Base-by-base conservation (phyloP, 306 rosid species). In the Astragalus membranaceus region DNA sequence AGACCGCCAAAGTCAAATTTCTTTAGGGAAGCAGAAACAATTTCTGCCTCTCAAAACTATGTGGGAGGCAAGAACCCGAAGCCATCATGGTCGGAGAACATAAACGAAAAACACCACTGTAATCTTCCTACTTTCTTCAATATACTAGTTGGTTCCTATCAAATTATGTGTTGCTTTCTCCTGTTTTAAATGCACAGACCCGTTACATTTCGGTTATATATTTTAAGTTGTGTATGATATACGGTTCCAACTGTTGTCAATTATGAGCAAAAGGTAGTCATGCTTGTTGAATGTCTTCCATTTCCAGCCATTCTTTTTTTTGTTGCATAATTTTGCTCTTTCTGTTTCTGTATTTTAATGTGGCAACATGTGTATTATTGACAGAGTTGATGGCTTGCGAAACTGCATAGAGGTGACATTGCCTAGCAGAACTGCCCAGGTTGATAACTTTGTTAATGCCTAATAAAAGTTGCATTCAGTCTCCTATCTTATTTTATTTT, bases 381-480 rank as follows among this genome's bases (percentile, higher is more conserved):
- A 23, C 87, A 89, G 98, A 72, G 86, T 78, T 15, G 97, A 88
- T 64, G 97, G 88, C 47, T 88, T 84, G 37, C 82, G 81, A 74
- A 84, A 85, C 80, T 83, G 98, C 96, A 74, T 94, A 70, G 95
- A 84, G 70, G 87, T 87, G 80, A 68, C 82, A 64, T 84, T 90
- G 65, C 97, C 92, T 8, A 79, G 88, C 67, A 81, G 96, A 77
- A 94, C 96, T 56, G 91, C 97, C 29, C 98, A 90, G 97, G 98
- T 90, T 71, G 73, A 76, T 82, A 53, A 52, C 43, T 69, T 70
- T 71, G 23, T 20, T 20, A 20, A 20, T 20, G n/a, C 23, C 23
- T 20, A 20, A 20, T 20, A 20, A 20, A 20, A 20, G 23, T 20
- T 20, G 23, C 23, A 20, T 20, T 20, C 23, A 20, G 23, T 20